Evolutionary conservation across 1,284 basidiomycete genomes (phyloP), one percentile per base, ranked within the genome.

Genomic region (Neotropicomus parvogracilis): DNA sequence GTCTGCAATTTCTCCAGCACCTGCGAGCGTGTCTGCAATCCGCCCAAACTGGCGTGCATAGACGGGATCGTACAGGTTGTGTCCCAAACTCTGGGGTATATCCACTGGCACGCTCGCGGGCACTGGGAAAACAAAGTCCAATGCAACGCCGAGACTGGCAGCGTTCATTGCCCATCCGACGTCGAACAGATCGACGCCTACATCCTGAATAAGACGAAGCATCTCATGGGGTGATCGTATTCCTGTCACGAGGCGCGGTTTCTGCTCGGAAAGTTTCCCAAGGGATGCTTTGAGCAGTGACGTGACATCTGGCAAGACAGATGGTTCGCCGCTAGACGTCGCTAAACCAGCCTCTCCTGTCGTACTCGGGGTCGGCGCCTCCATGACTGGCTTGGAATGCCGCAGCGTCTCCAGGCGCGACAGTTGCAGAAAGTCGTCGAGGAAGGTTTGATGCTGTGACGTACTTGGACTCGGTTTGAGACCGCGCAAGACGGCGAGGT

Each of bases 111-210:
- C 44, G n/a, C n/a, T 26, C 0, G 29, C 37, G 13, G 69, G 63
- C 1, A 70, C 73, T 0, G 88, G 88, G 62, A 92, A 92, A 3
- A 59, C 59, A 63, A 92, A 91, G 58, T 91, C 88, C 4, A 92
- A 69, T 0, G 82, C 85, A 21, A 91, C 67, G 14, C 90, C 89
- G 16, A 80, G 59, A 48, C 81, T 72, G 6, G 84, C 84, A 1
- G 80, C 78, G 11, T 74, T 64, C 56, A 83, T 78, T 0, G 80
- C 86, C 81, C 85, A 91, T 11, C 72, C 71, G 0, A 78, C 75
- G 56, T 90, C 88, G 52, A 91, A 84, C 0, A 91, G 55, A 59
- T 92, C 90, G 12, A 88, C 62, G 0, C 90, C 89, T 4, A 83
- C 72, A 38, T 79, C 72, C 3, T 69, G 67, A 24, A 91, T 74